Evolutionary conservation across 441 rosid genomes (phyloP).

Genomic region (Erysimum cheiri): DNA sequence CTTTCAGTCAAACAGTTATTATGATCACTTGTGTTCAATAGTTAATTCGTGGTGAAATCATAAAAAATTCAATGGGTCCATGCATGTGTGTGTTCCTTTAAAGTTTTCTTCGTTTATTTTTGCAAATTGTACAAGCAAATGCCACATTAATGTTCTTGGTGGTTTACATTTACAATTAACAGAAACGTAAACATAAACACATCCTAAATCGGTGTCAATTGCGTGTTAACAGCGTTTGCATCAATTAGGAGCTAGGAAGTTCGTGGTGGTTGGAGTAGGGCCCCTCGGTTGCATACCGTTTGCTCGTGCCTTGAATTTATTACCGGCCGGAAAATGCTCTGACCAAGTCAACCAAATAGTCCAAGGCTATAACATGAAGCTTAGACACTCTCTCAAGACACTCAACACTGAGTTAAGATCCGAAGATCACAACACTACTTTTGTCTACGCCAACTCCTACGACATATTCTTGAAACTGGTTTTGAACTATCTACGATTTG

Average conservation of each 20-base stretch:
- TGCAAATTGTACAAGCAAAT: neutral
- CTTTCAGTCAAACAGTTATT: neutral
- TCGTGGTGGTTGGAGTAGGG: conserved; percentile 57
- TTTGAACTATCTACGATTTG: conserved; percentile 49
- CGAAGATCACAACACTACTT: conserved; percentile 45
- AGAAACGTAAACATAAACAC: neutral
- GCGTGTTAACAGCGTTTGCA: conserved; percentile 49
- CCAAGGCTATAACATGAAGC: conserved; percentile 52
- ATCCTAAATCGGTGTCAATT: neutral
- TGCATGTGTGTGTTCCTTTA: neutral
- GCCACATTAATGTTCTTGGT: too few species aligned
- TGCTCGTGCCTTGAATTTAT: conserved; percentile 54
- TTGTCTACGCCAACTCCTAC: conserved; percentile 57
- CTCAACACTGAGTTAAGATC: conserved; percentile 47
- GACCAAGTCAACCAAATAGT: conserved; percentile 50
- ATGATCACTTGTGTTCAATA: neutral
- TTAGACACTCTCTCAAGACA: conserved; percentile 36
- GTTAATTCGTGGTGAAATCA: neutral
- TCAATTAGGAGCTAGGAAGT: conserved; percentile 57
- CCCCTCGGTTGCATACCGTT: conserved; percentile 73
- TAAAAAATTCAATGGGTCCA: neutral
- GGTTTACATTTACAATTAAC: neutral
- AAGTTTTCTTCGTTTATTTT: neutral
- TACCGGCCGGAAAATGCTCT: conserved; percentile 54
- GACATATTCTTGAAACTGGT: conserved; percentile 52